phyloP scores from a whole-genome alignment of 495 filamentous ascomycete species.

The Lepidopterella palustris region DNA sequence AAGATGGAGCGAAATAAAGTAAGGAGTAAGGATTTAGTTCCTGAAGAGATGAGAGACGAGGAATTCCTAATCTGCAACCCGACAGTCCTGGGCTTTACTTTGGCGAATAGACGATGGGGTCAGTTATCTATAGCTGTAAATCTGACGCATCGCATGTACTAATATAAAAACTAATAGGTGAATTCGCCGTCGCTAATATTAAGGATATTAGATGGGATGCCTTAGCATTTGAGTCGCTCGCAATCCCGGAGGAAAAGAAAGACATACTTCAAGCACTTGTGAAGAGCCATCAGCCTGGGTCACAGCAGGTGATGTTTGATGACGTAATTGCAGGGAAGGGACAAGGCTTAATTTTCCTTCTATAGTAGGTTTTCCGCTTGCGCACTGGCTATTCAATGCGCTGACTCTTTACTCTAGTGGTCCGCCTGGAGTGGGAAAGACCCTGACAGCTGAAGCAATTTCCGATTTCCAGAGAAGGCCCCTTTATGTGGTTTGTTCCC shows the following conservation, averaged over 20 bases:
- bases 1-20: neutral
- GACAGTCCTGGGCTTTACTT: slow-evolving; percentile 33
- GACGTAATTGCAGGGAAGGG: slow-evolving; percentile 1
- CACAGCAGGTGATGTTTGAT: neutral
- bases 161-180: neutral
- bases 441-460: slow-evolving; percentile 5
- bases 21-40: neutral
- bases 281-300: neutral
- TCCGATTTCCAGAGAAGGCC: neutral
- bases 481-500: slow-evolving; percentile 4
- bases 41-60: slow-evolving; percentile 26
- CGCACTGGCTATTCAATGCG: neutral
- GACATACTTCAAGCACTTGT: neutral
- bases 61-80: slow-evolving; percentile 29
- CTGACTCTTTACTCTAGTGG: neutral
- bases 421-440: slow-evolving; percentile 5
- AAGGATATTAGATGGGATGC: slow-evolving; percentile 5
- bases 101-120: slow-evolving; percentile 27
- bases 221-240: neutral
- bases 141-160: neutral
- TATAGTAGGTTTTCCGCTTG: neutral
- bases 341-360: neutral
- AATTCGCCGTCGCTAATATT: slow-evolving; percentile 4
- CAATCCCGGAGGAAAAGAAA: slow-evolving; percentile 1
- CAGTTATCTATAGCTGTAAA: slow-evolving; percentile 1